Evolutionary conservation across 2,329 filamentous ascomycete genomes (phyloP).

Genomic region (Phoma sp.): DNA sequence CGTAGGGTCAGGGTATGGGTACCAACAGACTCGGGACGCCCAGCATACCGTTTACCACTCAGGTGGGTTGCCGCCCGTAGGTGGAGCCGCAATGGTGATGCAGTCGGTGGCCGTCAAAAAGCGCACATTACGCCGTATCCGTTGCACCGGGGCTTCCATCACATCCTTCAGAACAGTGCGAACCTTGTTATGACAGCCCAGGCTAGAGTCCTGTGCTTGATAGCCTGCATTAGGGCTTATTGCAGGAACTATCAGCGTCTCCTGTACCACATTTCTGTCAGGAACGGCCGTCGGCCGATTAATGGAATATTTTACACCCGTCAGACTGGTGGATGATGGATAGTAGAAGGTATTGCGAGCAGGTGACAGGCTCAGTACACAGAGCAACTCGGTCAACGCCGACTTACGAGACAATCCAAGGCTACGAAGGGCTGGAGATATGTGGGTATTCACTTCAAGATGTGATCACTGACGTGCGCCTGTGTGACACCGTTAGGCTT

Average conservation of each 20-base stretch:
- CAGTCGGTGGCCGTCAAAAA: not conserved
- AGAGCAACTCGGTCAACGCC: not conserved
- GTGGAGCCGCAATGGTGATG: not conserved
- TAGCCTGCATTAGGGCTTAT: constrained; percentile 4
- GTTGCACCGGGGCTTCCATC: not conserved
- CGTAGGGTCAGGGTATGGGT: not conserved
- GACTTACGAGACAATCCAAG: not conserved
- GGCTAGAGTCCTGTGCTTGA: too few species aligned
- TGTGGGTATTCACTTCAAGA: not conserved
- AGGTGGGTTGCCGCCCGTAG: not conserved
- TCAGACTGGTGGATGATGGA: not conserved
- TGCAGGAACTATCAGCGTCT: not conserved
- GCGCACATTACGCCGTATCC: not conserved
- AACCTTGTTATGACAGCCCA: too few species aligned
- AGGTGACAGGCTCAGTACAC: not conserved
- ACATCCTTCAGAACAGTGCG: too few species aligned
- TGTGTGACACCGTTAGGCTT: not conserved
- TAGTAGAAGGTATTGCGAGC: not conserved
- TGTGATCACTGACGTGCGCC: not conserved
- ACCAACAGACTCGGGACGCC: not conserved
- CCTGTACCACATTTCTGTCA: not conserved
- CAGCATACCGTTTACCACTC: not conserved
- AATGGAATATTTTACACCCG: not conserved
- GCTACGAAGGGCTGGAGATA: not conserved
- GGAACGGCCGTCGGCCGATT: not conserved